Evolutionary conservation across 768 basidiomycete genomes (phyloP), one percentile per base, ranked within the genome.

Genomic region (Boletellus sp.): DNA sequence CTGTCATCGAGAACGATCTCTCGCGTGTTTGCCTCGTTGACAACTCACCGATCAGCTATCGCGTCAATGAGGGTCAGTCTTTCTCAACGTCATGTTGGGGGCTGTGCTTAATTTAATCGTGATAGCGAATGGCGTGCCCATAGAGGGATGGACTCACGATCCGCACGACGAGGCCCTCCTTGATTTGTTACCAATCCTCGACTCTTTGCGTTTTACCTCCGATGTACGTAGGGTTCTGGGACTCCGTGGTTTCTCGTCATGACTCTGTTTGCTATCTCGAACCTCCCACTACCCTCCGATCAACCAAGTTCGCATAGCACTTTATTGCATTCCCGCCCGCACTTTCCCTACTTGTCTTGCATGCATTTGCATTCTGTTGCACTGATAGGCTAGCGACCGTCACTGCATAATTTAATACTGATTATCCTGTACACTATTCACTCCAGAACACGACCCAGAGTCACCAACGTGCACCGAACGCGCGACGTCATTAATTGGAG

Each of bases 101-200:
- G 12, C 45, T 32, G 46, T 41, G 16, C 42, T 40, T 48, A 38
- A 61, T 38, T 17, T 5, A 20, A 16, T 43, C 9, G 9, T 33
- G 22, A 49, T 66, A 98, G 96, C 91, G 46, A 99, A 99, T 67
- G 96, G 94, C 45, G 93, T 99, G 63, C 96, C 96, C 31, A 92
- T 99, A 70, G 95, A 98, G 76, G 96, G 96, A 42, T 98, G 96
- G 96, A 97, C 94, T 20, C 87, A 94, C 52, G 96, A 99, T 71
- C 94, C 92, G 28, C 83, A 85, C 52, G 96, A 99, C 72, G 92
- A 98, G 71, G 96, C 95, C 19, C 75, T 99, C 48, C 84, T 99
- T 48, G 94, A 98, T 72, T 79, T 97, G 44, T 74, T 99, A 22
- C 96, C 96, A 17, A 86, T 99, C 46, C 81, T 99, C 46, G 96